phyloP scores from a whole-genome alignment of 805 yeast genomes.

The Lachancea sp. region DNA sequence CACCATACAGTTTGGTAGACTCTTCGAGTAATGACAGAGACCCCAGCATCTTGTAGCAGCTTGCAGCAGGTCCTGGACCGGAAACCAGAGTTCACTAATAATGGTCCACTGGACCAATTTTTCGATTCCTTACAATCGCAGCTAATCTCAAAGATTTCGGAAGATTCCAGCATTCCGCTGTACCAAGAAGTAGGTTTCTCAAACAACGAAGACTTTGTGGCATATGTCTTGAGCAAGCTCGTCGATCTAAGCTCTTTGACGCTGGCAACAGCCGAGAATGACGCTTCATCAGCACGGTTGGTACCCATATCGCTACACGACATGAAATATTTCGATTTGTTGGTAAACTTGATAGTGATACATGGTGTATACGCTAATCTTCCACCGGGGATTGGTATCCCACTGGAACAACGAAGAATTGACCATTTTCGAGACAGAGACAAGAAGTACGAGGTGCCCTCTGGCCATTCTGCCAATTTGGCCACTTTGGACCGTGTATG shows the following conservation, averaged over 20 bases:
- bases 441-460: conserved; percentile 21
- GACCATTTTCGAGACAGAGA: conserved; percentile 39
- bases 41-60: neutral
- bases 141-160: conserved; percentile 13
- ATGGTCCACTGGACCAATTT: conserved; percentile 31
- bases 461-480: conserved; percentile 10
- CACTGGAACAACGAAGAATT: conserved; percentile 52
- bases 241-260: conserved; percentile 9
- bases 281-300: conserved; percentile 19
- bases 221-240: conserved; percentile 15
- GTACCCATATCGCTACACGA: conserved; percentile 77
- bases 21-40: neutral
- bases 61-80: conserved; percentile 14
- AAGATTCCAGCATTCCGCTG: conserved; percentile 2
- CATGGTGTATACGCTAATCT: conserved; percentile 67
- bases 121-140: conserved; percentile 21
- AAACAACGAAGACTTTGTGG: conserved; percentile 16
- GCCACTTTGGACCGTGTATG: conserved; percentile 15
- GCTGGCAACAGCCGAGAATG: conserved; percentile 7
- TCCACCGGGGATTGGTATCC: conserved; percentile 53
- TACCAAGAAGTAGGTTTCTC: conserved; percentile 14
- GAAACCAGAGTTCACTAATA: conserved; percentile 29
- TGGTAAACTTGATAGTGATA: conserved; percentile 58
- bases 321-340: conserved; percentile 61
- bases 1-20: too few species aligned